Evolutionary conservation across 495 filamentous ascomycete species (phyloP).

Genomic region (Astrocystis sublimbata): DNA sequence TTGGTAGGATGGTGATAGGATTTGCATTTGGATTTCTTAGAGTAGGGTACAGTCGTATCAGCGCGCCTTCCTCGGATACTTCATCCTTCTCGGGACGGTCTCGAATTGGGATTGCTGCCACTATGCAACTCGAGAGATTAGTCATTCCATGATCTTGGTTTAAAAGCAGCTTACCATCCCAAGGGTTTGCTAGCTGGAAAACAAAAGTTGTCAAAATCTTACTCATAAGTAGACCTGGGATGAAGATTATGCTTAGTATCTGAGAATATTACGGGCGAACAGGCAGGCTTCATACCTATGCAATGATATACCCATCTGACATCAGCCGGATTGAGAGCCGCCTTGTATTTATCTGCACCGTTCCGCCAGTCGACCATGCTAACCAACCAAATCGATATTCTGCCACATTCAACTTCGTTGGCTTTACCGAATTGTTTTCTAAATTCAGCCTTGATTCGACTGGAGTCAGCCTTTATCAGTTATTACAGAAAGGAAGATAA

Average conservation of each 20-base stretch:
- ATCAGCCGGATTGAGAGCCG: background rate
- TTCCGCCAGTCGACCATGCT: background rate
- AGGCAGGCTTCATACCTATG: background rate
- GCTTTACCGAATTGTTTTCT: background rate
- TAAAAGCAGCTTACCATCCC: background rate
- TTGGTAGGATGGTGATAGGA: background rate
- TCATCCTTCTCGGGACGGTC: no score
- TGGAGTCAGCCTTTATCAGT: no score
- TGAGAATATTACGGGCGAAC: background rate
- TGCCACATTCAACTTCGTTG: background rate
- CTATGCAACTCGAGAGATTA: background rate
- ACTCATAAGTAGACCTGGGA: constrained; percentile 7
- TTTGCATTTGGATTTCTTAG: background rate
- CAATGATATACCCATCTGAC: background rate
- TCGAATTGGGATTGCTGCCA: constrained; percentile 8
- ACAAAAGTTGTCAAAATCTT: background rate
- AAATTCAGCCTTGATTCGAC: no score
- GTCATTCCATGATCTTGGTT: background rate
- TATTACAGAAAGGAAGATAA: no score
- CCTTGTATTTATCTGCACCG: background rate
- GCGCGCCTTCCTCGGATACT: no score
- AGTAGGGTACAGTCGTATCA: background rate
- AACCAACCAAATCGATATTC: background rate
- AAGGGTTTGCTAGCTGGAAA: background rate
- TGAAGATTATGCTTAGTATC: background rate